Base-by-base conservation (phyloP, 2,329 filamentous ascomycete genomes). In the Talaromyces sp. region DNA sequence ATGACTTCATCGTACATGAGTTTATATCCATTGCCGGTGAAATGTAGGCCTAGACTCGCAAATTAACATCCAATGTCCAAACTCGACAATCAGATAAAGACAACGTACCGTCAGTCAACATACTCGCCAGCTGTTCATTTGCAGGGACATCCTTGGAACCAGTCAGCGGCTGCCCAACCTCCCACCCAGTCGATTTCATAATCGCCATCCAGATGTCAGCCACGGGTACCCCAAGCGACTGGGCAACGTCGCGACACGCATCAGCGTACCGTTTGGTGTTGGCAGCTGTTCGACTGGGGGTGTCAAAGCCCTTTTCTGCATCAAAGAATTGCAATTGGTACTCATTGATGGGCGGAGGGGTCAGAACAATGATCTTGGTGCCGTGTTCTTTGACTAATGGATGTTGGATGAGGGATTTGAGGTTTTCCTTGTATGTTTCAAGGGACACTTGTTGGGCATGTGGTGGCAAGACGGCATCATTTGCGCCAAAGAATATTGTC, bases 401-500 rank as follows among this genome's bases (percentile, higher is more conserved):
- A 76, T 97, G 91, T 2, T 82, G 87, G 72, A 96, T 80, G 70
- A 98, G 92, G 29, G 81, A 82, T 68, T 77, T 83, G 58, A 97
- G 79, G 73, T 97, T 96, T 64, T 84, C 78, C 74, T 86, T 88
- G 81, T 92, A 98, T 67, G 87, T 79, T 0, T 89, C 84, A n/a
- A 97, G 77, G 0, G 91, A 86, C 7, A 98, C 86, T 75, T 94
- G 88, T 77, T 98, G 95, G 10, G 82, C 81, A 60, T 86, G 88
- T 43, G 85, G 80, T 3, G 87, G 85, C 3, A 96, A 77, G 63
- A 88, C 88, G 3, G 94, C 89, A 77, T 98, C 95, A 75, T 99
- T 98, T 70, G 95, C 92, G 19, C 95, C 95, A 67, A 97, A 88
- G 69, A 96, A 89, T 66, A 97, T 79, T 45, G 90, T 82, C 90